phyloP scores from a whole-genome alignment of 2,329 filamentous ascomycete species.

The Aspergillus pseudotamarii region DNA sequence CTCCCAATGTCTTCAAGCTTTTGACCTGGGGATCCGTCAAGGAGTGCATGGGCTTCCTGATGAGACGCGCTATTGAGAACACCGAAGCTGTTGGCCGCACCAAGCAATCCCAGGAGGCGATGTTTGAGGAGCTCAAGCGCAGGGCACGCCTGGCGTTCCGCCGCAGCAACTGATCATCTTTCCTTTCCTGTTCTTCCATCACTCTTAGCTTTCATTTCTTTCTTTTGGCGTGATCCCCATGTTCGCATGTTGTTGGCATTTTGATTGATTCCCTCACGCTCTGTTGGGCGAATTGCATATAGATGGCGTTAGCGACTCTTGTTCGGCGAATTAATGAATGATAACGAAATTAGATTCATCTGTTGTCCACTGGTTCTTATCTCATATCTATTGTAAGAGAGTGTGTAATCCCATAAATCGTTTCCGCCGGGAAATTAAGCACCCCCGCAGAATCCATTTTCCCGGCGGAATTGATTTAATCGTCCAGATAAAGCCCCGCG shows the following conservation, averaged over 20 bases:
- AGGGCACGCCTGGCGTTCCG: constrained; percentile 30
- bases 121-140: constrained; percentile 39
- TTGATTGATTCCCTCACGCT: constrained; percentile 25
- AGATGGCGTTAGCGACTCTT: constrained; percentile 26
- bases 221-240: constrained; percentile 9
- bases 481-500: not conserved
- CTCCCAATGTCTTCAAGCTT: constrained; percentile 60
- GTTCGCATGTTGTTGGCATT: constrained; percentile 8
- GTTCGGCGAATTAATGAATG: constrained; percentile 15
- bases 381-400: not conserved
- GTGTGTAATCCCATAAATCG: not conserved
- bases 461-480: not conserved
- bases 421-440: not conserved
- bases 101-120: constrained; percentile 43
- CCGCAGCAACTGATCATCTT: constrained; percentile 21
- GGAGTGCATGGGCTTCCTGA: constrained; percentile 62
- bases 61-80: constrained; percentile 74
- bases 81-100: constrained; percentile 63
- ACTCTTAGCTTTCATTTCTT: constrained; percentile 4
- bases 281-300: constrained; percentile 27
- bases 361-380: not conserved
- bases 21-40: constrained; percentile 62
- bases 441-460: not conserved
- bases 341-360: constrained; percentile 18
- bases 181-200: constrained; percentile 6